Evolutionary conservation across 306 rosid species (phyloP).

Genomic region (Mimosa pudica): DNA sequence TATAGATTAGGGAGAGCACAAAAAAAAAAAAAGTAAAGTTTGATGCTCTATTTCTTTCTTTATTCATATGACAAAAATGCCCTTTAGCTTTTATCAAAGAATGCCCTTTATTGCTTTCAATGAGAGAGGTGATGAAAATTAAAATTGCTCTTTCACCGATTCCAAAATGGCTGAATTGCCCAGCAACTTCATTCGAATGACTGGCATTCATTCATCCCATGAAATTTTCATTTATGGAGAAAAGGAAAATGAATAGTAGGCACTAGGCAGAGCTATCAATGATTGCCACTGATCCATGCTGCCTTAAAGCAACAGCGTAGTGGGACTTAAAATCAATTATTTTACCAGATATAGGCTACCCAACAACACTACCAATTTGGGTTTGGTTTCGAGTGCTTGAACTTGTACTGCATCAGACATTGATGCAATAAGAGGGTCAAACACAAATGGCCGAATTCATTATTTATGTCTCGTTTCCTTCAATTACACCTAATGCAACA

Average conservation of each 20-base stretch:
- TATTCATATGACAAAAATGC: conserved; percentile 67
- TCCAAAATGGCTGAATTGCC: conserved; percentile 57
- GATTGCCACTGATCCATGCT: neutral
- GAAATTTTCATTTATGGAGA: neutral
- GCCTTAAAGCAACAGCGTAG: conserved; percentile 8
- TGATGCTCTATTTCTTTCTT: conserved; percentile 54
- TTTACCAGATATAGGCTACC: neutral
- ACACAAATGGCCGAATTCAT: neutral
- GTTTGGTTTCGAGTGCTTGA: conserved; percentile 22
- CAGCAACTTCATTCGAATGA: conserved; percentile 40
- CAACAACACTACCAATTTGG: conserved; percentile 12
- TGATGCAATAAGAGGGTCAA: neutral
- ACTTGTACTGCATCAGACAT: neutral
- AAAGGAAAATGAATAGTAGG: conserved; percentile 10
- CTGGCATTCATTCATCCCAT: conserved; percentile 28
- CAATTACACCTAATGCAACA: neutral
- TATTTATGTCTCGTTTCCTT: neutral
- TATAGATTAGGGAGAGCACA: conserved; percentile 50
- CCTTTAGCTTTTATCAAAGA: conserved; percentile 85
- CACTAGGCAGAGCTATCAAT: conserved; percentile 6
- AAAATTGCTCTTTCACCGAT: conserved; percentile 61
- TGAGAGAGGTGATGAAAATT: conserved; percentile 41
- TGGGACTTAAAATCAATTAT: conserved; percentile 21
- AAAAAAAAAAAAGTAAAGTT: conserved; percentile 48
- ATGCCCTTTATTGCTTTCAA: conserved; percentile 71